Percentiles rank a stretch among this genome's conserved stretches.
These are phyloP conservation scores for Euphrasia confusa DNA, from an alignment of 257 asterid genomes.

Conservation along the genomic window DNA sequence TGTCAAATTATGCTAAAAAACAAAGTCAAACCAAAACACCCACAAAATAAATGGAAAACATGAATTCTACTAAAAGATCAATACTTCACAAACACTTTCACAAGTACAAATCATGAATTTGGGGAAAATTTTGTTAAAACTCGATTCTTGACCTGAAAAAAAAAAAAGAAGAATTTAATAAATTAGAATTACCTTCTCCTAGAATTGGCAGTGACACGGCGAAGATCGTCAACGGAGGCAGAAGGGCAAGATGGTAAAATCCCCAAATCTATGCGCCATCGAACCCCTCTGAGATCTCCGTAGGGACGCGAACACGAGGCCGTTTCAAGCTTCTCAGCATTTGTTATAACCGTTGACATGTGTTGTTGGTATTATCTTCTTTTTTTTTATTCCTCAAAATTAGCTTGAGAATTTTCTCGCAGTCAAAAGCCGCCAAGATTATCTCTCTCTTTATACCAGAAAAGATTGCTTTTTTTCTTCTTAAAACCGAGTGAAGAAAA, in stretches of 20 bases:
- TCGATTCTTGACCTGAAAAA: too few species aligned
- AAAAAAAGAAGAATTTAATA: neutral
- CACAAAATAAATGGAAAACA: too few species aligned
- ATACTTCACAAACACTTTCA: too few species aligned
- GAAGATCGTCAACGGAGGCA: slow-evolving; percentile 72
- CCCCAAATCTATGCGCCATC: slow-evolving; percentile 95
- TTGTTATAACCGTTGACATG: slow-evolving; percentile 26
- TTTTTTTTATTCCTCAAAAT: neutral
- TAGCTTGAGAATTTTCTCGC: too few species aligned
- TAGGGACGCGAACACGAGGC: slow-evolving; percentile 37
- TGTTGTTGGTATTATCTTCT: slow-evolving; percentile 1
- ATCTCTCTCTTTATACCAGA: neutral
- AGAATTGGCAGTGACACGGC: slow-evolving; percentile 79
- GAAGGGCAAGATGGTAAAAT: slow-evolving; percentile 70
- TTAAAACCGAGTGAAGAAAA: neutral
- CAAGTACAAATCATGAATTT: too few species aligned
- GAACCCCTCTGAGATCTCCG: slow-evolving; percentile 75
- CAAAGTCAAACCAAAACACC: too few species aligned
- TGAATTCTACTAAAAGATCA: too few species aligned
- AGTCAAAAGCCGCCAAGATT: too few species aligned
- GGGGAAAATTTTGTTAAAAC: too few species aligned
- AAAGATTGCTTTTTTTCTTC: neutral
- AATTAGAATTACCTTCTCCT: slow-evolving; percentile 63
- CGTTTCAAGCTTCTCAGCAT: slow-evolving; percentile 33
- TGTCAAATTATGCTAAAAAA: neutral